Evolutionary conservation across 2,329 filamentous ascomycete species (phyloP), one percentile per base, ranked within the genome.

Genomic region (Xylariaceae sp.): DNA sequence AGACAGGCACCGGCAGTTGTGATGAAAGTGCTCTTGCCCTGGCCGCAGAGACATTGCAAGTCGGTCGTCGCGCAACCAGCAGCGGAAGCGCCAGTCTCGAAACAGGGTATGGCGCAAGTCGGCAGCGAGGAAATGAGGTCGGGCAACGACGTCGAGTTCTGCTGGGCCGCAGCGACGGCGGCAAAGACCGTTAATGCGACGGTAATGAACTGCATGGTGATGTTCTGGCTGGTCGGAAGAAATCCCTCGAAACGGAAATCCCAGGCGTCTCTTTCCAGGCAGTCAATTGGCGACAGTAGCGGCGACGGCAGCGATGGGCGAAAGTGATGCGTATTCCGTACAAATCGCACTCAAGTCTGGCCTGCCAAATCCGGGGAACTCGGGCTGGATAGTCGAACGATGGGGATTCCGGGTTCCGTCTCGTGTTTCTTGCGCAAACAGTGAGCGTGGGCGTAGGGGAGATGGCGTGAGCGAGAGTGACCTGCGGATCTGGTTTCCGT

Each of bases 1-100:
- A 72, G 57, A 48, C 71, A 73, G 4, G 53, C 17, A 6, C 39
- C 59, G 41, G 71, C 67, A 56, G 51, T 60, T 8, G 34, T 47
- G 60, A 69, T 64, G 58, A 72, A 72, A 1, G 57, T n/a, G 13
- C 53, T n/a, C 49, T 65, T 66, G 7, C 63, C 65, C 2, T 55
- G 34, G 5, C 63, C 62, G 62, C 71, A 73, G 41, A 73, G 64
- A 53, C 71, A 73, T 1, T 45, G 13, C 54, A 73, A 72, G 48
- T 73, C 71, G 7, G 66, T 67, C 1, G 64, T 55, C 3, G 61
- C 54, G 64, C 71, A 73, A 1, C 57, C 56, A 47, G 69, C 69
- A 0, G 59, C 53, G 4, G 58, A 15, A 9, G 71, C 65, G n/a
- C 67, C 63, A 2, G 47, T 44, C 9, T 53, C 35, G 47, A 71